phyloP scores from a whole-genome alignment of 192 early-diverging fungal genomes.

The Gaertneriomyces sp. region DNA sequence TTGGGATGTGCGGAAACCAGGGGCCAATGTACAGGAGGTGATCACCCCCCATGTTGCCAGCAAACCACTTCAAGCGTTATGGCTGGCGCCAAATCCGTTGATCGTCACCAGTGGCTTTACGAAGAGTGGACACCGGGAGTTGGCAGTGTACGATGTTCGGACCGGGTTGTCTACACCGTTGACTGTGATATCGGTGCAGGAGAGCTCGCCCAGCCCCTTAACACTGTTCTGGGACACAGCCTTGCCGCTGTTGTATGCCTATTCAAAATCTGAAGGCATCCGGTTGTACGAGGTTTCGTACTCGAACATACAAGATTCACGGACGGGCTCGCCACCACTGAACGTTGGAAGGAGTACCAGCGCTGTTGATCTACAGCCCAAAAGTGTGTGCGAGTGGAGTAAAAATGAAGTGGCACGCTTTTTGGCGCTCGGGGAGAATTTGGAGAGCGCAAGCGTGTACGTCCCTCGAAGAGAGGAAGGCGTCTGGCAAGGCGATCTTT shows the following conservation, averaged over 20 bases:
- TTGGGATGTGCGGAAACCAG: constrained; percentile 23
- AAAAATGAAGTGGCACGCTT: constrained; percentile 38
- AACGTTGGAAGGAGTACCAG: no score
- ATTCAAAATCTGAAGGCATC: constrained; percentile 26
- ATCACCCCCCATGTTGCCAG: constrained; percentile 10
- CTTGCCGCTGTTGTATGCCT: constrained; percentile 29
- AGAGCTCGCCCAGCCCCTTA: constrained; percentile 11
- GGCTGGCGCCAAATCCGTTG: constrained; percentile 21
- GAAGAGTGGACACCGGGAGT: constrained; percentile 15
- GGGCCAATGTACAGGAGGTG: constrained; percentile 13
- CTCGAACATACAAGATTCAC: no score
- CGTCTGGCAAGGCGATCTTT: no score
- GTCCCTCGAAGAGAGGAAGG: no score
- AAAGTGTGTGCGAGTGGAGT: constrained; percentile 7
- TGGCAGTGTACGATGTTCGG: constrained; percentile 22
- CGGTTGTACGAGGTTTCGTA: constrained; percentile 21
- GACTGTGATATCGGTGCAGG: neutral
- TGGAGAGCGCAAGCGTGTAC: no score
- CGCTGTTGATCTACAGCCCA: constrained; percentile 27
- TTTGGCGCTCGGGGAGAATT: constrained; percentile 18
- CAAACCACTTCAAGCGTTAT: constrained; percentile 12
- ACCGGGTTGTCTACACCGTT: constrained; percentile 7
- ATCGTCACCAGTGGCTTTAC: constrained; percentile 28
- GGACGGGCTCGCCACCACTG: no score
- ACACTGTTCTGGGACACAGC: constrained; percentile 26